These are phyloP conservation scores for Tardiomyces blankii DNA, from an alignment of 1,139 yeast genomes.

Conservation along the genomic window DNA sequence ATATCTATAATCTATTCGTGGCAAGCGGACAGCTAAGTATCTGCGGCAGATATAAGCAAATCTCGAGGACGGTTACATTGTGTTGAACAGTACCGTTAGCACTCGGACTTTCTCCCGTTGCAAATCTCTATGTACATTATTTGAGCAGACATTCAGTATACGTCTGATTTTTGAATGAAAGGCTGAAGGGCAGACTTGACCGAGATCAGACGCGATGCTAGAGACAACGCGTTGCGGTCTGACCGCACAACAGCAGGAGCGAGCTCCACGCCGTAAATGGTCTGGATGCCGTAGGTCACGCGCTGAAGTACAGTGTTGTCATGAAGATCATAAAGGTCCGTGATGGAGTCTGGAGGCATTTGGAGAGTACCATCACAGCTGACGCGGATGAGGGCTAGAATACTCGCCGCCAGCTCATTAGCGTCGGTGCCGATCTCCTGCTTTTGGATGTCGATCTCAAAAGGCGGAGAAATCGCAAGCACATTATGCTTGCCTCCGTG, in stretches of 20 bases:
- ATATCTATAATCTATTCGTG: too few species aligned
- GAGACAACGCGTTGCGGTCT: slow-evolving; percentile 19
- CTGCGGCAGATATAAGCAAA: too few species aligned
- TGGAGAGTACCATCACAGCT: slow-evolving; percentile 13
- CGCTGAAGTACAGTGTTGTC: slow-evolving; percentile 18
- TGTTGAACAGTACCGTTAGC: not conserved
- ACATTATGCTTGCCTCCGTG: slow-evolving; percentile 62
- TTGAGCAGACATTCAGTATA: slow-evolving; percentile 2
- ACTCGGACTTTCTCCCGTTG: not conserved
- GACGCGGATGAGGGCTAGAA: slow-evolving; percentile 17
- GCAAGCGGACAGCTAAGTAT: too few species aligned
- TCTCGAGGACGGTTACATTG: too few species aligned
- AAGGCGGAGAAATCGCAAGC: slow-evolving; percentile 55
- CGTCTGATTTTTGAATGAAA: slow-evolving; percentile 10
- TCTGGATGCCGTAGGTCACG: slow-evolving; percentile 20
- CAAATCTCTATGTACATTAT: slow-evolving; percentile 1
- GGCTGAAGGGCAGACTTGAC: slow-evolving; percentile 18
- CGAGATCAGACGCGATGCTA: slow-evolving; percentile 20
- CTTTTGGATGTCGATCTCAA: slow-evolving; percentile 44
- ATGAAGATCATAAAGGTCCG: slow-evolving; percentile 18
- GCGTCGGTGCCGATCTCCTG: slow-evolving; percentile 20
- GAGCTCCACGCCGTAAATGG: slow-evolving; percentile 23
- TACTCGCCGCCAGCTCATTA: slow-evolving; percentile 24
- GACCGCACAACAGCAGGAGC: slow-evolving; percentile 23
- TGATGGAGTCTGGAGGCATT: slow-evolving; percentile 14